Evolutionary conservation across 306 rosid genomes (phyloP), one percentile per base, ranked within the genome.

Genomic region (Carpinus viminea): DNA sequence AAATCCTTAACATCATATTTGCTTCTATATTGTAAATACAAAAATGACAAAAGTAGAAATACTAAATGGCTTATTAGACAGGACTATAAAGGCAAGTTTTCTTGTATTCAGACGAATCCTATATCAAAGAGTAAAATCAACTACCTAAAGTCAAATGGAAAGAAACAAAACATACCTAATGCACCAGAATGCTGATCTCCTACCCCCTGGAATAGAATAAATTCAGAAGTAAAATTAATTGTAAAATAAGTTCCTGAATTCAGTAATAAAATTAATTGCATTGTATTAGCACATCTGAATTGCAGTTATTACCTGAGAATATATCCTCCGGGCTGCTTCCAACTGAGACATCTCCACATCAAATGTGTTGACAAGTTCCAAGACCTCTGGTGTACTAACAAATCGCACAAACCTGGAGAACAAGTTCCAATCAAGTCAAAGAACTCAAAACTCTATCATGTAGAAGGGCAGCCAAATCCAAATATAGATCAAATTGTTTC

Each of bases 321-420:
- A 96, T 79, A 90, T 90, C 85, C 76, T 89, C 24, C 86, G 84
- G 31, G 97, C 99, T 46, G 91, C 85, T 81, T 96, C 99, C 93
- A 96, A 89, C 75, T 96, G 97, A 36, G 97, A 89, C 99, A 91
- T 89, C 85, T 96, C 99, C 70, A 93, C 88, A 74, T 96, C 99
- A 80, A 74, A 85, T 53, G 91, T 88, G 77, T 87, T 93, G 82
- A 90, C 96, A 91, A 72, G 81, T 81, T 93, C 99, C 88, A 96
- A 80, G 72, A 90, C 84, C 83, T 96, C 99, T 7, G 99, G 99
- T 8, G 89, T 90, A 85, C 93, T 88, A 74, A 93, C 98, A 84
- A 86, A 96, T 72, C 91, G 92, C 83, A 91, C 98, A 86, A 96
- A 96, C 88, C 99, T 96, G 79, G 59, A 85, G 81, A 72, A 9